A percentile compares a stretch with the other conserved stretches of the same genome.
Conservation (phyloP, 179 eudicot genomes). For the Actinidia chinensis region DNA sequence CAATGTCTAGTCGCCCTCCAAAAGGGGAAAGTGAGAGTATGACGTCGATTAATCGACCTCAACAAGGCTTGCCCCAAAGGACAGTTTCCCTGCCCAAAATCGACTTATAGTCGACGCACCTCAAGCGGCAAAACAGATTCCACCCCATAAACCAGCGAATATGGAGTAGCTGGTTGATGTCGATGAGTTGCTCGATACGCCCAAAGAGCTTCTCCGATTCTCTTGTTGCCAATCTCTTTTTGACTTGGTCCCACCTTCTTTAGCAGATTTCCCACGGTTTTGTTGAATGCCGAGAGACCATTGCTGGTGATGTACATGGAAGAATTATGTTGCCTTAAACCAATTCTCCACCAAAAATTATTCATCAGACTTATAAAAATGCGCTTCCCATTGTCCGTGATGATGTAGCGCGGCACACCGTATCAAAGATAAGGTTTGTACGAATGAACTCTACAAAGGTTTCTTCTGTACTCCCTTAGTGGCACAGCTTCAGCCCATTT, state of each 20-base stretch:
- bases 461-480: conserved; percentile 24
- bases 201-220: conserved; percentile 12
- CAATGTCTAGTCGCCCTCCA: too few relatives aligned
- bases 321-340: conserved; percentile 1
- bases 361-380: conserved; percentile 13
- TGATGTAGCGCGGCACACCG: conserved; percentile 23
- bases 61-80: too few relatives aligned
- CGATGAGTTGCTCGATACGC: conserved; percentile 15
- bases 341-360: conserved; percentile 8
- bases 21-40: too few relatives aligned
- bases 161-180: conserved; percentile 9
- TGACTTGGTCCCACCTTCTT: conserved; percentile 7
- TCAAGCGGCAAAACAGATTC: conserved; percentile 21
- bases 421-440: conserved; percentile 14
- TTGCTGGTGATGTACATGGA: conserved; percentile 13
- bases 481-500: conserved; percentile 23
- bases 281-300: conserved; percentile 10
- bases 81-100: too few relatives aligned
- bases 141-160: not conserved
- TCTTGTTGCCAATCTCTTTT: conserved; percentile 20
- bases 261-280: conserved; percentile 5
- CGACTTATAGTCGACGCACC: too few relatives aligned
- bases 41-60: too few relatives aligned
- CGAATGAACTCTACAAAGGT: conserved; percentile 13
- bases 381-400: conserved; percentile 18